These are phyloP conservation scores for Hydrangea macrophylla DNA, from an alignment of 148 eudicot genomes.

Conservation along the genomic window DNA sequence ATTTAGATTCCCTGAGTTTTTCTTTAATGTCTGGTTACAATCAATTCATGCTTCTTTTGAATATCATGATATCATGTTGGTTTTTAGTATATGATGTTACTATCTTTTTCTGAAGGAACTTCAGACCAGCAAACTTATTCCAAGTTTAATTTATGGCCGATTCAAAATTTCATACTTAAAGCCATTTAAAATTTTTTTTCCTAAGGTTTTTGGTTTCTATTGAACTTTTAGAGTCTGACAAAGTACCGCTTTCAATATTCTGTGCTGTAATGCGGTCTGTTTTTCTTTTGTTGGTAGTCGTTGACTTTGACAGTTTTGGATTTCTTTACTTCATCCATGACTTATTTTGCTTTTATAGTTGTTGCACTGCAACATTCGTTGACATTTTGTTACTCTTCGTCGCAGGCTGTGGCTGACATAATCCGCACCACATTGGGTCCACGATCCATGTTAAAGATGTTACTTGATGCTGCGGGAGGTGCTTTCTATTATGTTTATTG, in stretches of 20 bases:
- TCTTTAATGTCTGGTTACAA: neutral
- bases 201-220: neutral
- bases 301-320: constrained; percentile 2
- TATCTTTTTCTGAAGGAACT: too few species aligned
- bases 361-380: neutral
- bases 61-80: neutral
- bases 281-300: too few species aligned
- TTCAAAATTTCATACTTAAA: too few species aligned
- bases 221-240: neutral
- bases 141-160: too few species aligned
- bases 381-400: constrained; percentile 9
- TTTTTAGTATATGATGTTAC: too few species aligned
- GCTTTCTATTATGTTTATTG: constrained; percentile 5
- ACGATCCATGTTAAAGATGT: constrained; percentile 95
- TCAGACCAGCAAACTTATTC: too few species aligned
- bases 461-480: constrained; percentile 97
- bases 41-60: neutral
- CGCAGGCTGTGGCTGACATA: constrained; percentile 92
- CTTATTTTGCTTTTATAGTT: too few species aligned
- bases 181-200: too few species aligned
- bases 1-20: neutral
- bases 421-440: constrained; percentile 98
- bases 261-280: too few species aligned
- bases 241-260: neutral
- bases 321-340: neutral